A percentile compares a stretch with the other conserved stretches of the same genome.
Conservation (phyloP, 2,329 filamentous ascomycete genomes). For the Alternaria conjuncta region DNA sequence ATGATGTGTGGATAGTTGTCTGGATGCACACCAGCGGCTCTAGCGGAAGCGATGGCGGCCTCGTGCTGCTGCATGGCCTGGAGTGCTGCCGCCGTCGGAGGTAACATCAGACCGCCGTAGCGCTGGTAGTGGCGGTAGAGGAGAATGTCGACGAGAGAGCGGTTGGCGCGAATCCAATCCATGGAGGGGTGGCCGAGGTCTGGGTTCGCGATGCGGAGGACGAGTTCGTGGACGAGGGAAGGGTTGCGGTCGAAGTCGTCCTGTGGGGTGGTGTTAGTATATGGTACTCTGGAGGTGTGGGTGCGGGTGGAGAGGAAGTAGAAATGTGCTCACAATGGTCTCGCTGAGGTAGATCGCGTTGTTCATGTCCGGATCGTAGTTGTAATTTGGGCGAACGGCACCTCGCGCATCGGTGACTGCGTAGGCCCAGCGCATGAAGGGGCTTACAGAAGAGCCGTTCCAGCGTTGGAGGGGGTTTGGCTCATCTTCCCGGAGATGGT, state of each 20-base stretch:
- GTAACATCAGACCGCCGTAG: slow-evolving; percentile 15
- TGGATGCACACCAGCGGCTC: not conserved
- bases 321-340: not conserved
- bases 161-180: slow-evolving; percentile 4
- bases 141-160: slow-evolving; percentile 8
- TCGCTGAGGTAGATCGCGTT: slow-evolving; percentile 1
- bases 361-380: slow-evolving; percentile 4
- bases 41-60: not conserved
- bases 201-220: slow-evolving; percentile 4
- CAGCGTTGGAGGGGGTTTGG: slow-evolving; percentile 6
- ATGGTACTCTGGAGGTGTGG: not conserved
- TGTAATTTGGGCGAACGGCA: not conserved
- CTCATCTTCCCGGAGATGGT: not conserved
- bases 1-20: not conserved
- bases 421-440: slow-evolving; percentile 8
- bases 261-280: not conserved
- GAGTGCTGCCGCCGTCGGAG: not conserved
- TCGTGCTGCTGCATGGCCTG: not conserved
- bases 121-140: slow-evolving; percentile 11
- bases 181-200: slow-evolving; percentile 5
- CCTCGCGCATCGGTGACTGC: not conserved
- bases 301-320: not conserved
- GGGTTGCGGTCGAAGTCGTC: slow-evolving; percentile 8
- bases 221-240: slow-evolving; percentile 6
- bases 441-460: not conserved